Evolutionary conservation across 768 basidiomycete genomes (phyloP).

Genomic region (Cubamyces sp.): DNA sequence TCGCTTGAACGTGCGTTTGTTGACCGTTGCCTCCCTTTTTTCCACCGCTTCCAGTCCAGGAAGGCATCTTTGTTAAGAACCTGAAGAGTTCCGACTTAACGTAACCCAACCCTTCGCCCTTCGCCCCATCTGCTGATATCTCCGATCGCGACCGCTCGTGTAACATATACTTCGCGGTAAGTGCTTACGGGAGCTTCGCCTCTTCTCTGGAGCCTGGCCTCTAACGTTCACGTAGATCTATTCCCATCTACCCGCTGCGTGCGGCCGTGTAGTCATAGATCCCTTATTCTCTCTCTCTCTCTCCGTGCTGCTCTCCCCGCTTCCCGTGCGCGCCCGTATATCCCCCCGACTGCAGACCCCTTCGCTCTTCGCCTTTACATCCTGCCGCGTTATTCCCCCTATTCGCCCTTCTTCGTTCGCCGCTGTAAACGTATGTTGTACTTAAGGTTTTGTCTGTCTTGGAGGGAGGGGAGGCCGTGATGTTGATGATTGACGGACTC

Average conservation of each 20-base stretch:
- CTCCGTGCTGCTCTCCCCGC: not conserved
- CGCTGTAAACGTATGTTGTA: not conserved
- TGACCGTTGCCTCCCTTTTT: not conserved
- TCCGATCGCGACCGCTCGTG: not conserved
- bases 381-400: not conserved
- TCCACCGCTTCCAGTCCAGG: slow-evolving; percentile 10
- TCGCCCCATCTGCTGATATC: not conserved
- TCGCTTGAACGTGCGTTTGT: not conserved
- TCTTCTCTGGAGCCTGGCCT: not conserved
- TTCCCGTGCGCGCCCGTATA: not conserved
- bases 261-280: slow-evolving; percentile 4
- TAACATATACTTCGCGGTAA: slow-evolving; percentile 6
- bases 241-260: slow-evolving; percentile 9
- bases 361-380: not conserved
- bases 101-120: not conserved
- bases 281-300: not conserved
- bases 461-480: too few relatives aligned
- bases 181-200: not conserved
- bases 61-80: slow-evolving; percentile 14
- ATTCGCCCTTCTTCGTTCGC: not conserved
- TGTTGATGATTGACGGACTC: not conserved
- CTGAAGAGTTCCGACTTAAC: slow-evolving; percentile 8
- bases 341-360: not conserved
- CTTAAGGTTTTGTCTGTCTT: not conserved
- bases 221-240: not conserved